phyloP scores from a whole-genome alignment of 2,329 filamentous ascomycete genomes.

The Aquanectria penicillioides region DNA sequence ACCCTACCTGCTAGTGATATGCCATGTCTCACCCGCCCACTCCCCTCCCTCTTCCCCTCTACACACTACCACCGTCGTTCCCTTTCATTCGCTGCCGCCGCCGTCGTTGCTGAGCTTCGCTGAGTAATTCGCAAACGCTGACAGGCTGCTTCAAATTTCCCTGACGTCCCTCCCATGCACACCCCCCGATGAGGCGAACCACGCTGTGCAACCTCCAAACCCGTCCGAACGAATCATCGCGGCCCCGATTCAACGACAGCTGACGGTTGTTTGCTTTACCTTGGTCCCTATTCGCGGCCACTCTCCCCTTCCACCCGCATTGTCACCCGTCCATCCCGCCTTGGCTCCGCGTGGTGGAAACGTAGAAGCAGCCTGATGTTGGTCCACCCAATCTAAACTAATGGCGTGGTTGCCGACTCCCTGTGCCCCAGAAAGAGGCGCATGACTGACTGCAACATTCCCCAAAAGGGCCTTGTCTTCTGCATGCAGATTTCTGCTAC shows the following conservation, averaged over 20 bases:
- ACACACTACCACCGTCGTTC: constrained; percentile 24
- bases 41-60: background rate
- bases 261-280: constrained; percentile 36
- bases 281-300: constrained; percentile 35
- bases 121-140: constrained; percentile 50
- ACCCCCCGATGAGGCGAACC: constrained; percentile 33
- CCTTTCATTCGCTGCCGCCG: constrained; percentile 31
- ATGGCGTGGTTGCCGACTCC: constrained; percentile 36
- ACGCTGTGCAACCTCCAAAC: constrained; percentile 30
- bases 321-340: constrained; percentile 30
- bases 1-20: constrained; percentile 15
- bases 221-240: constrained; percentile 36
- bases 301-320: constrained; percentile 27
- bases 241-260: constrained; percentile 35
- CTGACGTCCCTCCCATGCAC: constrained; percentile 35
- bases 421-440: constrained; percentile 33
- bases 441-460: constrained; percentile 37
- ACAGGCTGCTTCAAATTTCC: constrained; percentile 41
- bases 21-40: constrained; percentile 12
- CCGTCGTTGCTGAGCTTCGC: constrained; percentile 34
- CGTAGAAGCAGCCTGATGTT: constrained; percentile 39
- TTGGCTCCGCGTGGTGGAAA: constrained; percentile 36
- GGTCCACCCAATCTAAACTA: constrained; percentile 41
- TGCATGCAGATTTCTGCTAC: constrained; percentile 25
- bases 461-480: constrained; percentile 39